Conservation (phyloP, 257 asterid genomes). For the Agastache rugosa region DNA sequence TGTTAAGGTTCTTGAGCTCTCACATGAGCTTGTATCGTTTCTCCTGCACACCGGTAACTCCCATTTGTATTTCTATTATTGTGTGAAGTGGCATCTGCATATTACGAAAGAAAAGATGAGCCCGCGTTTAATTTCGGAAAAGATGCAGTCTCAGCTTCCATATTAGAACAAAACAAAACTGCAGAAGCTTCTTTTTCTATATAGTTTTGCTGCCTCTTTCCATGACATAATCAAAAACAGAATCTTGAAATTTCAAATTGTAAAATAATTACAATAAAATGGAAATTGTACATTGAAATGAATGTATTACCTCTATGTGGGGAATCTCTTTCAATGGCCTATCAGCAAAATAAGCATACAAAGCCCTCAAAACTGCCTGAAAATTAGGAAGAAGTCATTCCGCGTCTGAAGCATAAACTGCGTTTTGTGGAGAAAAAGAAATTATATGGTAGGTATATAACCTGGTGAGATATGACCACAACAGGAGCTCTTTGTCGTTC, state of each 20-base stretch:
- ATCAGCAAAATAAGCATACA: conserved; percentile 98
- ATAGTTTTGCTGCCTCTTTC: conserved; percentile 1
- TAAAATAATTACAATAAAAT: not conserved
- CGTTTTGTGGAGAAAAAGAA: conserved; percentile 26
- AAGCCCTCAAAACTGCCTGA: conserved; percentile 96
- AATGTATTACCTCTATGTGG: conserved; percentile 78
- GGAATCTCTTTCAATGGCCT: conserved; percentile 97
- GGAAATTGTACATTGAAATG: not conserved
- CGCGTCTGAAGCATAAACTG: conserved; percentile 32
- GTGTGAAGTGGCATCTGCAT: conserved; percentile 95
- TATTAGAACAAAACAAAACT: not conserved
- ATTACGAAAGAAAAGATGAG: conserved; percentile 9
- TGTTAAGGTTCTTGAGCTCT: conserved; percentile 12
- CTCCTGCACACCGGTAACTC: conserved; percentile 98
- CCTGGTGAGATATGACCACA: conserved; percentile 98
- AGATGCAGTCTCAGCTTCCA: conserved; percentile 14
- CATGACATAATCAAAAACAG: not conserved
- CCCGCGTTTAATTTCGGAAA: not conserved
- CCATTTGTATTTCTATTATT: conserved; percentile 98
- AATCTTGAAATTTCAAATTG: conserved; percentile 13
- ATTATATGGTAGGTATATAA: conserved; percentile 35
- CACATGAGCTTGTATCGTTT: conserved; percentile 96
- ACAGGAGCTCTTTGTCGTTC: conserved; percentile 99
- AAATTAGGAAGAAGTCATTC: conserved; percentile 34
- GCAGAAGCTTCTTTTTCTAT: not conserved